phyloP scores from a whole-genome alignment of 345 rosid genomes.

The Boechera retrofracta region DNA sequence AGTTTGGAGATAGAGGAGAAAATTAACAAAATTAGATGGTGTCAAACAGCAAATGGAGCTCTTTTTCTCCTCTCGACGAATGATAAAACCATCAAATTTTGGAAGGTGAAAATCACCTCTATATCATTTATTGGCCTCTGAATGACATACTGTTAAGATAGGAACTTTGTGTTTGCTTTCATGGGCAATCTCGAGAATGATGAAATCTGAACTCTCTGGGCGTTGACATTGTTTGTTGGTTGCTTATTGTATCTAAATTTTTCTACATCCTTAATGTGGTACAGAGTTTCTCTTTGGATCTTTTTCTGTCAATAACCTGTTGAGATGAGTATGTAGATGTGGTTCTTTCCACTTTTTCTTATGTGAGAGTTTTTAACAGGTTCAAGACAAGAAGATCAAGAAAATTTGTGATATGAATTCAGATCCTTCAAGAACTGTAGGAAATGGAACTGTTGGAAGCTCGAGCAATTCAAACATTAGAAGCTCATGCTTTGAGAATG shows the following conservation, averaged over 20 bases:
- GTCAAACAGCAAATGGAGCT: constrained; percentile 83
- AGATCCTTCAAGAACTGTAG: constrained; percentile 66
- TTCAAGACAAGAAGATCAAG: constrained; percentile 95
- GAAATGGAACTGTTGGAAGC: constrained; percentile 56
- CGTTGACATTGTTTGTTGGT: constrained; percentile 21
- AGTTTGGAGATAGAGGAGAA: constrained; percentile 99
- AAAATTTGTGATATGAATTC: constrained; percentile 78
- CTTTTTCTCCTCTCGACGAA: constrained; percentile 89
- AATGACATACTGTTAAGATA: constrained; percentile 5
- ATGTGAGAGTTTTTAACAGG: constrained; percentile 55
- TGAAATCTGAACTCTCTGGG: constrained; percentile 20
- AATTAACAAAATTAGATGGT: constrained; percentile 95
- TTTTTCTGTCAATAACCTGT: constrained; percentile 3
- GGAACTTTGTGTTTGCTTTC: constrained; percentile 22
- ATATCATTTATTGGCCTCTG: constrained; percentile 13
- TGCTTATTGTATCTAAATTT: constrained; percentile 16
- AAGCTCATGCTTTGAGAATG: constrained; percentile 59
- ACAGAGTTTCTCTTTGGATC: not conserved
- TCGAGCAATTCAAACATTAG: constrained; percentile 22
- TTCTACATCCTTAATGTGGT: not conserved
- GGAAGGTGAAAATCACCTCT: constrained; percentile 70
- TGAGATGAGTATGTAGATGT: constrained; percentile 21
- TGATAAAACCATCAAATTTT: constrained; percentile 57
- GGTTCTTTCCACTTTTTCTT: constrained; percentile 8
- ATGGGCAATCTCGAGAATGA: constrained; percentile 12